Percentiles rank a stretch among this genome's conserved stretches.
Conservation (phyloP, 75 land plant genomes). For the Pinus albicaulis region DNA sequence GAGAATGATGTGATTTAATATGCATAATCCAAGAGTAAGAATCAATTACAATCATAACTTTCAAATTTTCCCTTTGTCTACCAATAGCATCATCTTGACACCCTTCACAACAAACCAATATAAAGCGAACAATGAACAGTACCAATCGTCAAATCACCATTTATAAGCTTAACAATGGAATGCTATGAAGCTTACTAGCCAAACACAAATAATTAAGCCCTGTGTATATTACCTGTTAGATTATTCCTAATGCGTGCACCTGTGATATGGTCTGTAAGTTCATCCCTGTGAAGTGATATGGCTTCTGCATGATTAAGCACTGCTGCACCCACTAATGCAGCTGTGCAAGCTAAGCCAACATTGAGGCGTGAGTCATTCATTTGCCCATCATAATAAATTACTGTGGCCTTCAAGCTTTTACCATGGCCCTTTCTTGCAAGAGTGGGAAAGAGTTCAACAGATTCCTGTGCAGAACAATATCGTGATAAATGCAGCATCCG, state of each 20-base stretch:
- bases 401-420: conserved; percentile 83
- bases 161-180: not conserved
- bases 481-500: conserved; percentile 86
- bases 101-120: not conserved
- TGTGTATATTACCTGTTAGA: conserved; percentile 51
- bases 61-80: not conserved
- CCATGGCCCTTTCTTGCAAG: conserved; percentile 66
- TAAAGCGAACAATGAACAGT: not conserved
- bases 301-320: conserved; percentile 97
- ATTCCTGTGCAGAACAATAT: conserved; percentile 81
- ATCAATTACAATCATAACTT: not conserved
- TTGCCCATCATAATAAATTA: conserved; percentile 98
- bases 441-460: conserved; percentile 87
- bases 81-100: not conserved
- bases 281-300: conserved; percentile 70
- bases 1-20: not conserved
- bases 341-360: conserved; percentile 93
- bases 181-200: not conserved
- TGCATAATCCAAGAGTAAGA: not conserved
- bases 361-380: conserved; percentile 96
- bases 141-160: not conserved
- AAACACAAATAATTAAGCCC: not conserved
- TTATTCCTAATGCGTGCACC: conserved; percentile 83
- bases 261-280: conserved; percentile 42
- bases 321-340: conserved; percentile 91